Evolutionary conservation across 1,284 basidiomycete genomes (phyloP).

Genomic region (Apiotrichum porosum): DNA sequence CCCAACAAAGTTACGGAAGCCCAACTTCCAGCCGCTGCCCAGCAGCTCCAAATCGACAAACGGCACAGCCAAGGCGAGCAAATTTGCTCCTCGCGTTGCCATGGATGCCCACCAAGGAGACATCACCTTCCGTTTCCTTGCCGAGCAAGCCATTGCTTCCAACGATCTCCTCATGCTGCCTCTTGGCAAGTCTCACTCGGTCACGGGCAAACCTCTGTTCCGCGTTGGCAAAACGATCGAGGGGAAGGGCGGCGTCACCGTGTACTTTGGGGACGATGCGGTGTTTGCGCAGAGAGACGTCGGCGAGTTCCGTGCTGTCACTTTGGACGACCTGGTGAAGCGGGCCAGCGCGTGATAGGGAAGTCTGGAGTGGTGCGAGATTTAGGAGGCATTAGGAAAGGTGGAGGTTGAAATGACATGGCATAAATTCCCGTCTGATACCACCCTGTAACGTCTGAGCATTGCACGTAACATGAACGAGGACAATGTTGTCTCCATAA

Average conservation of each 20-base stretch:
- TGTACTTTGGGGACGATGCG: constrained; percentile 53
- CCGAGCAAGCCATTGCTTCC: constrained; percentile 76
- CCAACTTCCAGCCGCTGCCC: constrained; percentile 53
- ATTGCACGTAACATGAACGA: too few relatives aligned
- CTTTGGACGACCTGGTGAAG: constrained; percentile 39
- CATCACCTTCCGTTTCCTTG: constrained; percentile 81
- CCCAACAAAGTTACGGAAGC: constrained; percentile 60
- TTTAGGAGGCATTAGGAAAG: too few relatives aligned
- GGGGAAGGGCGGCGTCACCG: constrained; percentile 75
- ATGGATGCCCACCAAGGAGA: constrained; percentile 55
- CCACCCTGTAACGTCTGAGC: too few relatives aligned
- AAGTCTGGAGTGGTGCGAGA: too few relatives aligned
- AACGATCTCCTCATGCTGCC: constrained; percentile 86
- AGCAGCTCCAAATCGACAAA: neutral
- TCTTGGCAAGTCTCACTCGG: constrained; percentile 71
- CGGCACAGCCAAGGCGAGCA: constrained; percentile 6
- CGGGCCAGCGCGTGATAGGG: constrained; percentile 2
- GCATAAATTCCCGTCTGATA: too few relatives aligned
- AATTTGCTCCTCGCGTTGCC: neutral
- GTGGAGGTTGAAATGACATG: neutral
- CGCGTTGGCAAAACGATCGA: constrained; percentile 70
- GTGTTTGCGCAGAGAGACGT: constrained; percentile 44
- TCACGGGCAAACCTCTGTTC: constrained; percentile 79
- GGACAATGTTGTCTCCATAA: too few relatives aligned
- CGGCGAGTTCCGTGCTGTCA: constrained; percentile 38